Percentiles rank a stretch among this genome's conserved stretches.
Evolutionary conservation across 805 yeast species (phyloP).

Genomic region (Zygosaccharomyces lentus): DNA sequence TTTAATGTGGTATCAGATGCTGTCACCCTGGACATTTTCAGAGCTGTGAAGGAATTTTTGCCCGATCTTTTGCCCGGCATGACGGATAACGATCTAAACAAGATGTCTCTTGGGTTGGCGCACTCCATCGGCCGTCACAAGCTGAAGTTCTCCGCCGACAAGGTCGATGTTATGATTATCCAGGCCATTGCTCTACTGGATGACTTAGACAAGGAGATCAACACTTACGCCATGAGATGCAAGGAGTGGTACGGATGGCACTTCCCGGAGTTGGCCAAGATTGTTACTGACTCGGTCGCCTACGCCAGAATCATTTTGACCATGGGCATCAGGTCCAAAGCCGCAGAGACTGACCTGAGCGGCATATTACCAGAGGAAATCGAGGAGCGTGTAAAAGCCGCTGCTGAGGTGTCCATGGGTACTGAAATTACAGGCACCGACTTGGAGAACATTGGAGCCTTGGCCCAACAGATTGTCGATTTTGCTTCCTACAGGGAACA

Average conservation of each 20-base stretch:
- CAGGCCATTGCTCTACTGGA: slow-evolving; percentile 97
- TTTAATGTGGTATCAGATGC: slow-evolving; percentile 97
- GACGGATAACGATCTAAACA: slow-evolving; percentile 74
- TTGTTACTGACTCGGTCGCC: slow-evolving; percentile 92
- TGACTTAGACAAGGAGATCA: slow-evolving; percentile 94
- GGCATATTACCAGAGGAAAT: slow-evolving; percentile 88
- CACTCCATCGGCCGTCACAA: slow-evolving; percentile 98
- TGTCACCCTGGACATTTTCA: slow-evolving; percentile 87
- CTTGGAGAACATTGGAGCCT: slow-evolving; percentile 77
- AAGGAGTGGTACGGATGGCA: slow-evolving; percentile 99
- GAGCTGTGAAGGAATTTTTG: slow-evolving; percentile 91
- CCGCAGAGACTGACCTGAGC: slow-evolving; percentile 84
- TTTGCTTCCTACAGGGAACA: slow-evolving; percentile 96
- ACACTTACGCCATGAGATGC: slow-evolving; percentile 97
- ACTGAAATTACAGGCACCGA: slow-evolving; percentile 94
- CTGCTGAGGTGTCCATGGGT: slow-evolving; percentile 99
- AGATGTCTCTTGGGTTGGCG: slow-evolving; percentile 97
- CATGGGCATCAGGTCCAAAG: slow-evolving; percentile 93
- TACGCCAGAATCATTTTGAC: slow-evolving; percentile 89
- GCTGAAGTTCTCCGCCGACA: slow-evolving; percentile 94
- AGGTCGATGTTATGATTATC: slow-evolving; percentile 98
- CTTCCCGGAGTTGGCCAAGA: slow-evolving; percentile 98
- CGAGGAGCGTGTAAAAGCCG: slow-evolving; percentile 87
- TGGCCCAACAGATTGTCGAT: slow-evolving; percentile 95
- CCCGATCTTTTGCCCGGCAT: slow-evolving; percentile 94